Percentiles rank a stretch among this genome's conserved stretches.
phyloP scores from a whole-genome alignment of 1,284 basidiomycete genomes.

The Cystobasidium sp. region DNA sequence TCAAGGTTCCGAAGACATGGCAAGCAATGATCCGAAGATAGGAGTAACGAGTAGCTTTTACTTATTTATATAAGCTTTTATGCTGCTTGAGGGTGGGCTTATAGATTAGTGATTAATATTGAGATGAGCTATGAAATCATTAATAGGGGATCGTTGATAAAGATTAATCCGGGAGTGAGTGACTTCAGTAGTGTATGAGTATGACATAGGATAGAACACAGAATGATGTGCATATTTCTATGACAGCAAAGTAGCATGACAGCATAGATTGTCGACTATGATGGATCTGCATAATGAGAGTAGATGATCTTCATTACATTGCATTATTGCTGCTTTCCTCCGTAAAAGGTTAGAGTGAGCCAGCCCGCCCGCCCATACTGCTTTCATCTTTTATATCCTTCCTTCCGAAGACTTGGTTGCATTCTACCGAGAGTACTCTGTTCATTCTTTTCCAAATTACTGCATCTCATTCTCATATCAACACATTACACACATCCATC shows the following conservation, averaged over 20 bases:
- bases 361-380: constrained; percentile 3
- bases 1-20: too few species aligned
- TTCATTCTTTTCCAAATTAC: not conserved
- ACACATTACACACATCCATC: not conserved
- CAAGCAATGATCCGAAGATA: too few species aligned
- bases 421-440: too few species aligned
- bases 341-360: not conserved
- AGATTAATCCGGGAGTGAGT: too few species aligned
- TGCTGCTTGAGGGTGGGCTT: not conserved
- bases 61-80: too few species aligned
- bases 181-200: too few species aligned
- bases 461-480: not conserved
- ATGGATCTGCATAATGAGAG: not conserved
- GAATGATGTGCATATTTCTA: not conserved
- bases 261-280: not conserved
- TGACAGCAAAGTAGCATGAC: not conserved
- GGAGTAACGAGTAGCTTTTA: too few species aligned
- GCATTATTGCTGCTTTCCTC: not conserved
- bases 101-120: not conserved
- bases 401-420: too few species aligned
- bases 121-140: too few species aligned
- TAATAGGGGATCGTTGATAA: too few species aligned
- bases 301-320: not conserved
- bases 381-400: not conserved
- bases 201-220: not conserved